Evolutionary conservation across 192 early-diverging fungal species (phyloP), one percentile per base, ranked within the genome.

Genomic region (Glomus cerebriforme): DNA sequence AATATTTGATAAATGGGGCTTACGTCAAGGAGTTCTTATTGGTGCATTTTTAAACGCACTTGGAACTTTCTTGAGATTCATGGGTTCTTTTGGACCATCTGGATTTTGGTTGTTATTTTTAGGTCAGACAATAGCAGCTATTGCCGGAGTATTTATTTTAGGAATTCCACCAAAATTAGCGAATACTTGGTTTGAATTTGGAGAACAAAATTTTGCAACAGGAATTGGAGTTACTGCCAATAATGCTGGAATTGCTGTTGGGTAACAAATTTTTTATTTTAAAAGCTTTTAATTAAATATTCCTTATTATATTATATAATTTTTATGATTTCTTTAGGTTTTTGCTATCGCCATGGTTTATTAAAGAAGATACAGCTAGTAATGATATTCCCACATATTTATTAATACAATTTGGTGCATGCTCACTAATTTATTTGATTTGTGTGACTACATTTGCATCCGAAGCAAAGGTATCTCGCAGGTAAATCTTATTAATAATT

Each of bases 91-190:
- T 49, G 37, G 35, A 31, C 82, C 81, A 26, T 39, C 66, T 1
- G 86, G 86, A 26, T 87, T 81, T 76, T 59, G 68, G 37, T 17
- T 83, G 22, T 62, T 87, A 13, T 83, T 88, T 74, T 37, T 86
- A 31, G 89, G 89, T 8, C 89, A 90, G 75, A 62, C 85, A 67
- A 68, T 90, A 59, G 83, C 80, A 26, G 86, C 85, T 12, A 39
- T 82, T 35, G 87, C 86, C n/a, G 85, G 88, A 65, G 85, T 88
- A 9, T 90, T 90, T 83, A 84, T 90, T 68, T 72, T 90, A 39
- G 87, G 88, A 27, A 79, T 85, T 15, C 85, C 87, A 26, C 85
- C 89, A 37, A 87, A 90, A 86, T 90, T 85, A 66, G 86, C 87
- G 32, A 83, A 84, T 29, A 79, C 83, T 54, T 90, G 87, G 89